Conservation (phyloP, 257 asterid species). For the Sherardia arvensis region DNA sequence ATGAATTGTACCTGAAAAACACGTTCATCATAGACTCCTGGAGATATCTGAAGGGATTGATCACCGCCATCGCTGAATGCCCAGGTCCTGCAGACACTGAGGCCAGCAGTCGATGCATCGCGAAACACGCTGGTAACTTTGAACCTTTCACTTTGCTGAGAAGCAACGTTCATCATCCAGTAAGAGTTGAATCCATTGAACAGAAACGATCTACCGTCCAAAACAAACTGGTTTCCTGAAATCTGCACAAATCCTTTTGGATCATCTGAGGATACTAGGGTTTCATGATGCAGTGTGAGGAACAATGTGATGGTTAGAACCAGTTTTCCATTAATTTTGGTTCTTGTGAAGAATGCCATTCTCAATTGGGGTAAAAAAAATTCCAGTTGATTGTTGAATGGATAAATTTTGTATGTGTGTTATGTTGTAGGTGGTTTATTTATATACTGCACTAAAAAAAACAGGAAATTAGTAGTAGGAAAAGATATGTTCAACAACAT, state of each 20-base stretch:
- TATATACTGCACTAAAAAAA: slow-evolving; percentile 2
- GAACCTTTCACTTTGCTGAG: slow-evolving; percentile 29
- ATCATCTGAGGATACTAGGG: slow-evolving; percentile 1
- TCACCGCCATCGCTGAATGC: slow-evolving; percentile 43
- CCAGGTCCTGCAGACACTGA: slow-evolving; percentile 45
- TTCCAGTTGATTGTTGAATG: not conserved
- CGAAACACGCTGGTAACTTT: slow-evolving; percentile 34
- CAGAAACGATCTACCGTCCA: slow-evolving; percentile 22
- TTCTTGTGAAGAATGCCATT: slow-evolving; percentile 1
- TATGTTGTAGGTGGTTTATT: not conserved
- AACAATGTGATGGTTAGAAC: not conserved
- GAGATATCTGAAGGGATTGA: slow-evolving; percentile 35
- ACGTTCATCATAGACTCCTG: slow-evolving; percentile 36
- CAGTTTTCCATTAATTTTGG: not conserved
- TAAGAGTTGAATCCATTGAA: slow-evolving; percentile 52
- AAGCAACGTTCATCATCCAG: slow-evolving; percentile 47
- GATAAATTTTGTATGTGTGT: not conserved
- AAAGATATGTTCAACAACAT: slow-evolving; percentile 5
- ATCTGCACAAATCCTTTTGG: slow-evolving; percentile 20
- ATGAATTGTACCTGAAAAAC: slow-evolving; percentile 27
- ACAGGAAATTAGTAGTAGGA: not conserved
- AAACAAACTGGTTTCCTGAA: slow-evolving; percentile 23
- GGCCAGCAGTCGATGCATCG: slow-evolving; percentile 34
- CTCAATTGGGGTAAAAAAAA: not conserved
- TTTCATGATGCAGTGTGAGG: not conserved